Base-by-base conservation (phyloP, 768 basidiomycete species). In the Termitomyces sp. region DNA sequence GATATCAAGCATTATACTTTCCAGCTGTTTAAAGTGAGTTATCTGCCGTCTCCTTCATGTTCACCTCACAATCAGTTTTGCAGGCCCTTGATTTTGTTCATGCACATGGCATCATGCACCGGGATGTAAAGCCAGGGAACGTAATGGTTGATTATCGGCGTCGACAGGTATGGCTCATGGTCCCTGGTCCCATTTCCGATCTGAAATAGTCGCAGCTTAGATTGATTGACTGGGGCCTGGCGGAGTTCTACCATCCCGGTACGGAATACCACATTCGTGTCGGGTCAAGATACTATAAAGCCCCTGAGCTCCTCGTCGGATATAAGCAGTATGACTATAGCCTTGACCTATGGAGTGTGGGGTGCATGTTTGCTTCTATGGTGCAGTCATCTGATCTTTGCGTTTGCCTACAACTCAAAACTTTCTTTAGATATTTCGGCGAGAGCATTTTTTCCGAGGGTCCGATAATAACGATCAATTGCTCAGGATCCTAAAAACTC, bases 331-430 rank as follows among this genome's bases (percentile, higher is more conserved):
- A 89, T 66, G 86, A 89, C 69, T 88, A 88, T 65, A 83, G 81
- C 63, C 74, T 89, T 39, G 87, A 88, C 62, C 79, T 89, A 72
- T 89, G 87, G 87, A 84, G 82, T 69, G 72, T 87, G 56, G 87
- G 87, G 18, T 88, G 87, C 70, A 89, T 88, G 82, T 82, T 87
- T 58, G 88, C 86, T 4, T 81, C 83, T 33, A 88, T 89, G 86
- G 87, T 87, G 54, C 60, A n/a, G 82, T 33, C 12, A n/a, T 42
- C 34, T 43, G 10, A 51, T 32, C 46, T 46, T 26, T 37, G 32
- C 24, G 26, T 48, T 8, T 33, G 42, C 34, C 30, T 55, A 40
- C 34, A 34, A 22, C 40, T 54, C 49, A 30, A 53, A 27, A n/a
- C n/a, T 22, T 36, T 14, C 18, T 6, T 12, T 50, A 88, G 87